Percentiles rank a stretch among this genome's conserved stretches.
Conservation (phyloP, 345 rosid genomes). For the Microcos paniculata region DNA sequence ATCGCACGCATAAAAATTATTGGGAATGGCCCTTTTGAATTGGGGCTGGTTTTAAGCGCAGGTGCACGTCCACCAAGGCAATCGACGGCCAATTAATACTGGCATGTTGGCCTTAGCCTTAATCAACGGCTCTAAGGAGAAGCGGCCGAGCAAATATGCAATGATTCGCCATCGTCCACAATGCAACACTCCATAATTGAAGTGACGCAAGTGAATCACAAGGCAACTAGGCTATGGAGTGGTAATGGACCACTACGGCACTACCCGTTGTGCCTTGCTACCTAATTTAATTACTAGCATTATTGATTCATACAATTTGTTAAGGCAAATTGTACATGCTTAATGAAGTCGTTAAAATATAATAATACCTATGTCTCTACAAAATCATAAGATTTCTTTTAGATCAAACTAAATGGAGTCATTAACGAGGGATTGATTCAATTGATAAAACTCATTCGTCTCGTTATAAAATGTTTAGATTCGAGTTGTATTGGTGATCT, state of each 20-base stretch:
- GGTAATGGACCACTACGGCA: background rate
- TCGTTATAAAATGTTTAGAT: too few relatives aligned
- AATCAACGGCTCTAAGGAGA: background rate
- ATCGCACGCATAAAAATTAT: background rate
- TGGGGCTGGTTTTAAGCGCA: background rate
- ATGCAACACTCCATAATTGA: background rate
- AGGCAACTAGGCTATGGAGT: background rate
- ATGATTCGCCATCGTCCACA: background rate
- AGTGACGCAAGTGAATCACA: background rate
- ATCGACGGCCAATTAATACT: background rate
- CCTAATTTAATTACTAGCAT: background rate
- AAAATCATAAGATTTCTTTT: too few relatives aligned
- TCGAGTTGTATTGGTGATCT: too few relatives aligned
- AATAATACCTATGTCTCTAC: too few relatives aligned
- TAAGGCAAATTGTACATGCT: background rate
- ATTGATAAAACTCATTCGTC: too few relatives aligned
- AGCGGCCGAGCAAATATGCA: background rate
- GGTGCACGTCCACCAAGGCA: constrained; percentile 8
- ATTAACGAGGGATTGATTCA: too few relatives aligned
- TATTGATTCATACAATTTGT: too few relatives aligned
- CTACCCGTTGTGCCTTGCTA: background rate
- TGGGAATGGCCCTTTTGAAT: background rate
- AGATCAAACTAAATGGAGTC: too few relatives aligned
- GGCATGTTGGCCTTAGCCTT: background rate
- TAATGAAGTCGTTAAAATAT: background rate